Conservation (phyloP, 1,284 basidiomycete genomes). For the Boletus sp. region DNA sequence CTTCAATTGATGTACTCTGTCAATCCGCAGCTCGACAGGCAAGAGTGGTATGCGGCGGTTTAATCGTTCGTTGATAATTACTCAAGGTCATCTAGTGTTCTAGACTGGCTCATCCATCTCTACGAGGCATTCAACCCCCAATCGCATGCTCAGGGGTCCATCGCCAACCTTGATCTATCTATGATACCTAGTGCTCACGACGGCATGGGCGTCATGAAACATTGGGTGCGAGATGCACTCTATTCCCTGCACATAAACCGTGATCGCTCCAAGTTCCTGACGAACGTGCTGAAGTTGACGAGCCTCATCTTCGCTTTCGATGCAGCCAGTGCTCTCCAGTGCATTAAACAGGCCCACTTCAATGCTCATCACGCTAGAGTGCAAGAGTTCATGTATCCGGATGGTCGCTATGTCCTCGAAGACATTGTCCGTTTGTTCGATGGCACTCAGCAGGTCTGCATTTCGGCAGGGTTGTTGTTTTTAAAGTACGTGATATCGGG, state of each 20-base stretch:
- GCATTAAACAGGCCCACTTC: conserved; percentile 23
- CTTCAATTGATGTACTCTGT: conserved; percentile 38
- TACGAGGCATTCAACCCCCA: conserved; percentile 47
- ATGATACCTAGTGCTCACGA: conserved; percentile 43
- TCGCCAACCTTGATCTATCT: conserved; percentile 37
- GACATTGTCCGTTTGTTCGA: conserved; percentile 40
- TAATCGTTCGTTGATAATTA: neutral
- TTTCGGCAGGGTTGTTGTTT: conserved; percentile 38
- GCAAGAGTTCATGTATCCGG: conserved; percentile 16
- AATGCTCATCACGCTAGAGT: neutral
- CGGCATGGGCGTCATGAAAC: conserved; percentile 41
- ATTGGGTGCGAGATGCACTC: conserved; percentile 46
- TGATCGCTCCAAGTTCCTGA: conserved; percentile 32
- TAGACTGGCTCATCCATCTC: conserved; percentile 43
- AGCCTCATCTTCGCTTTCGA: conserved; percentile 39
- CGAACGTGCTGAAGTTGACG: conserved; percentile 37
- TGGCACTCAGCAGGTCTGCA: conserved; percentile 15
- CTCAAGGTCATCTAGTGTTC: conserved; percentile 4
- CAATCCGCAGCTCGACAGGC: conserved; percentile 15
- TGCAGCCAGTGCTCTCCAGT: conserved; percentile 23
- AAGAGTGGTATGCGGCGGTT: conserved; percentile 26
- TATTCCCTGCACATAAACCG: conserved; percentile 26
- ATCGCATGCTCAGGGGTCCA: conserved; percentile 42
- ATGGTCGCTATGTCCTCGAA: conserved; percentile 39
- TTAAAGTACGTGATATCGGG: conserved; percentile 22